Evolutionary conservation across 306 rosid genomes (phyloP).

Genomic region (Acmispon strigosus): DNA sequence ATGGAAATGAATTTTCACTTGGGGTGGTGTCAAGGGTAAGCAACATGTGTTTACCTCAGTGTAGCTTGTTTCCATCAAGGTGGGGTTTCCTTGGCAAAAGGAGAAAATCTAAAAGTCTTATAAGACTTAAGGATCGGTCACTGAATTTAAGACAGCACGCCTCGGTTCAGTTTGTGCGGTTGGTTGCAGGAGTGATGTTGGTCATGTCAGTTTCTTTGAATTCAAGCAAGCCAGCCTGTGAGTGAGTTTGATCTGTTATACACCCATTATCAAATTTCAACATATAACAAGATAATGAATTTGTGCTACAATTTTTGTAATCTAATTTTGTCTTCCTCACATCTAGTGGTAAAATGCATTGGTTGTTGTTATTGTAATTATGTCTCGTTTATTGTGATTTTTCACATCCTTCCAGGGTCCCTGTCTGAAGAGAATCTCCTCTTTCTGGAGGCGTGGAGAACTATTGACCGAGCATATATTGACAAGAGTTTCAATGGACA

Average conservation of each 20-base stretch:
- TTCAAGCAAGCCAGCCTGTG: conserved; percentile 53
- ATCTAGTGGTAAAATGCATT: neutral
- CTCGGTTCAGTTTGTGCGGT: conserved; percentile 36
- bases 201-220: conserved; percentile 63
- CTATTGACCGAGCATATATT: conserved; percentile 87
- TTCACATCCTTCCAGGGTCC: conserved; percentile 39
- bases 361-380: neutral
- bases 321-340: neutral
- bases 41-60: conserved; percentile 15
- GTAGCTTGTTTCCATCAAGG: conserved; percentile 32
- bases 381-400: neutral
- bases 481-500: conserved; percentile 93
- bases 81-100: conserved; percentile 23
- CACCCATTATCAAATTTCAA: neutral
- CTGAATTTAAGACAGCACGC: conserved; percentile 35
- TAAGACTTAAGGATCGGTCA: conserved; percentile 25
- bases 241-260: conserved; percentile 25
- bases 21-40: conserved; percentile 14
- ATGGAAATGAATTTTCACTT: conserved; percentile 27
- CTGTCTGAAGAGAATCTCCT: conserved; percentile 84
- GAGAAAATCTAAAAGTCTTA: conserved; percentile 28
- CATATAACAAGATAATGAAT: neutral
- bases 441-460: conserved; percentile 96
- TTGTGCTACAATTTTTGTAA: neutral
- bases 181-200: conserved; percentile 61